A percentile compares a stretch with the other conserved stretches of the same genome.
These are phyloP conservation scores for Moesziomyces sp. DNA, from an alignment of 1,284 basidiomycete species.

Conservation along the genomic window DNA sequence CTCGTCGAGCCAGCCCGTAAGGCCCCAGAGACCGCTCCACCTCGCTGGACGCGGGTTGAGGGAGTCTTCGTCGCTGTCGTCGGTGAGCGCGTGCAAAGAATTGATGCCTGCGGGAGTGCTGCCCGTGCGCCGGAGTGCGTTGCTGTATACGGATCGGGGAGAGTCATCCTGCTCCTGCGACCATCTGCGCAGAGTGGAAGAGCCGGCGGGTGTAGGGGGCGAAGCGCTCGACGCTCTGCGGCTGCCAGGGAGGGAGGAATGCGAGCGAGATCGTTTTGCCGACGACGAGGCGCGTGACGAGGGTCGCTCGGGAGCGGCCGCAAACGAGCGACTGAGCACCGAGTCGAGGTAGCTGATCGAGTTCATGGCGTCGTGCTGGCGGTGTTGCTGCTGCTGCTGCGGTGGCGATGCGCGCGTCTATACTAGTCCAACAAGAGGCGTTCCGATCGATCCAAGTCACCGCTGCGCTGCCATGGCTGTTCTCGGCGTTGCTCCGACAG, in stretches of 20 bases:
- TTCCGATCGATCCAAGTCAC: too few relatives aligned
- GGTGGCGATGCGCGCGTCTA: too few relatives aligned
- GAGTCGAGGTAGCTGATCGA: conserved; percentile 61
- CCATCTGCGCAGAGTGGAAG: conserved; percentile 40
- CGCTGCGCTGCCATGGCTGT: too few relatives aligned
- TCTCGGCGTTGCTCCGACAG: too few relatives aligned
- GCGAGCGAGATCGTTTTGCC: conserved; percentile 32
- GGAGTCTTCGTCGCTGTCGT: conserved; percentile 28
- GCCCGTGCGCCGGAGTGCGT: conserved; percentile 33
- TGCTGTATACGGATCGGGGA: conserved; percentile 13
- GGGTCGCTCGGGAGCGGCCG: conserved; percentile 19
- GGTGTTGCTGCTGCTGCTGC: not conserved
- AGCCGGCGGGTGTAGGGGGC: conserved; percentile 13
- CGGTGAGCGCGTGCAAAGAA: conserved; percentile 19
- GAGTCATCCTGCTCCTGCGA: conserved; percentile 38
- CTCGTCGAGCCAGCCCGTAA: conserved; percentile 45
- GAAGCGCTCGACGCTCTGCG: conserved; percentile 34
- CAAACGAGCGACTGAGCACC: conserved; percentile 54
- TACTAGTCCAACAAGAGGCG: too few relatives aligned
- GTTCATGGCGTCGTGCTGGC: conserved; percentile 41
- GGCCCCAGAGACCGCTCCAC: conserved; percentile 43
- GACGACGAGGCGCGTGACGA: conserved; percentile 20
- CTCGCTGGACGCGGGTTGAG: conserved; percentile 15
- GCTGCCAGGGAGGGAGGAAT: conserved; percentile 39
- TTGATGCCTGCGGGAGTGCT: conserved; percentile 32